Base-by-base conservation (phyloP, 805 yeast species). In the Starmera dryadoides region DNA sequence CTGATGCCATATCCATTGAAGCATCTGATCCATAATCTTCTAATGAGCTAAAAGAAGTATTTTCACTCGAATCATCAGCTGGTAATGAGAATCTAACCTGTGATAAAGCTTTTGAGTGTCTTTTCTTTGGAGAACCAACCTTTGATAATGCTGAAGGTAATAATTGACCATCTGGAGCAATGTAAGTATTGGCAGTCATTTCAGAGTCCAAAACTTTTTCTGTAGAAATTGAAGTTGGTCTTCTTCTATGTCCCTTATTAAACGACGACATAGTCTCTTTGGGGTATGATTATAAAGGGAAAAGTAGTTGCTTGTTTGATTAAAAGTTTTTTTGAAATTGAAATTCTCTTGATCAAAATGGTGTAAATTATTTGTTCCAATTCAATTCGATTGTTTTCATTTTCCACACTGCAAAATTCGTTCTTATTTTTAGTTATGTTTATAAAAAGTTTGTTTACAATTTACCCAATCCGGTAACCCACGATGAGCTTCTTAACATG, bases 31-130 rank as follows among this genome's bases (percentile, higher is more conserved):
- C 44, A 17, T 40, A 43, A 12, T 43, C 47, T 17, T 42, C 43
- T 8, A 41, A 25, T 12, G 28, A 25, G 28, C 28, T 25, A 8
- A 25, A 25, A n/a, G 28, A 30, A 17, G 15, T 9, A 25, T 25
- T 9, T 25, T 25, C 32, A 30, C 12, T 16, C 6, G n/a, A 35
- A 16, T 34, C 39, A 1, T 20, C 20, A 9, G 43, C 28, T 4
- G 58, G 58, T 14, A 53, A 39, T 3, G 53, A 50, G 23, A 55
- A 55, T 34, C 59, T 38, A n/a, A 55, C 59, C 22, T 52, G 58
- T 1, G 58, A 53, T 2, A 43, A 39, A 7, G 59, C 49, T 1
- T 57, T 56, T 1, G 52, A 44, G 11, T 51, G 50, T 30, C 53
- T 44, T 38, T 52, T 53, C 15, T 48, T 36, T 6, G 59, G 59